phyloP scores from a whole-genome alignment of 2,329 filamentous ascomycete genomes.

The Hypoxylon sp. region DNA sequence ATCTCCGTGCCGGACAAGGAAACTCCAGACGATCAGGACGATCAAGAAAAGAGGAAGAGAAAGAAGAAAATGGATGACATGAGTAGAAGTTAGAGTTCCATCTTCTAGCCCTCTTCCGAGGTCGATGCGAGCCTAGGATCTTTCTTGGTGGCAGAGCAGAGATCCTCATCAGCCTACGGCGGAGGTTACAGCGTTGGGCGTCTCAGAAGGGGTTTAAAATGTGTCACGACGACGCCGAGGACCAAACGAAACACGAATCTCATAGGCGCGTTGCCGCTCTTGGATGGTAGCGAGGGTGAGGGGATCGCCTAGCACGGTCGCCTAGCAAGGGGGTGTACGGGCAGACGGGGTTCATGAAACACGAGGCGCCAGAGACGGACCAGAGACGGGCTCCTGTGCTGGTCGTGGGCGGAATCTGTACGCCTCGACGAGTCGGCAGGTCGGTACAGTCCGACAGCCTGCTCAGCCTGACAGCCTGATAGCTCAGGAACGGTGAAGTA shows the following conservation, averaged over 20 bases:
- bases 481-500: too few species aligned
- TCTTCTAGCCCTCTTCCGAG: slow-evolving; percentile 15
- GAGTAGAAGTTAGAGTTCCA: slow-evolving; percentile 8
- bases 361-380: slow-evolving; percentile 3
- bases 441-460: too few species aligned
- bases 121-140: slow-evolving; percentile 28
- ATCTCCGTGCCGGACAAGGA: slow-evolving; percentile 9
- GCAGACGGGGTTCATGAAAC: slow-evolving; percentile 20
- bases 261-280: slow-evolving; percentile 27
- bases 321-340: slow-evolving; percentile 14
- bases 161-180: slow-evolving; percentile 19
- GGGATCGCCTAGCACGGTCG: slow-evolving; percentile 5
- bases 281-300: slow-evolving; percentile 14
- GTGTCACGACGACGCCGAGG: slow-evolving; percentile 36
- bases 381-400: too few species aligned
- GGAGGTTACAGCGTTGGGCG: slow-evolving; percentile 34
- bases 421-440: too few species aligned
- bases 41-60: slow-evolving; percentile 15
- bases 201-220: slow-evolving; percentile 35
- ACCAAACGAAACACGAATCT: slow-evolving; percentile 28
- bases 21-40: too few species aligned
- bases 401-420: too few species aligned
- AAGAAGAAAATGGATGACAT: slow-evolving; percentile 11
- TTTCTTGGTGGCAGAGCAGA: slow-evolving; percentile 19
- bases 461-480: too few species aligned